Base-by-base conservation (phyloP, 345 rosid species). In the Aquilaria malaccensis region DNA sequence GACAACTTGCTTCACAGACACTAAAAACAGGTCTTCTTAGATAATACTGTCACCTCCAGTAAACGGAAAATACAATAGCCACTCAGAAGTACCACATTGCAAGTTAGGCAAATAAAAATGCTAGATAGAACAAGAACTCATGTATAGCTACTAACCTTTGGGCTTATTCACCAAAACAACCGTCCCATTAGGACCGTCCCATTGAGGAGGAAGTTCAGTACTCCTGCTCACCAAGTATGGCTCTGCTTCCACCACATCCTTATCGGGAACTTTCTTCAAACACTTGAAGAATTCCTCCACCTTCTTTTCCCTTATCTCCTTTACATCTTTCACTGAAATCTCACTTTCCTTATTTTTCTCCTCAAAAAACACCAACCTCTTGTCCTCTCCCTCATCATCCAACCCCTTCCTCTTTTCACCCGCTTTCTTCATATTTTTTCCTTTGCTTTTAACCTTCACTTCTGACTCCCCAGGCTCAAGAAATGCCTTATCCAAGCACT, bases 141-240 rank as follows among this genome's bases (percentile, higher is more conserved):
- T 62, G 56, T 9, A 50, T 14, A 33, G 60, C 47, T 9, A 59
- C 79, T 77, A 60, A 82, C 96, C 99, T 88, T 86, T 90, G 37
- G 99, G 99, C 79, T 94, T 90, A 66, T 88, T 90, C 45, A 94
- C 81, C 84, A 90, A 85, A 65, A 88, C 78, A 53, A 93, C 85
- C 0, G 96, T 86, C 56, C 96, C 97, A 45, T 79, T 43, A 31
- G 91, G 95, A 65, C 80, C 89, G 72, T 90, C 95, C 99, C 99
- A 94, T 41, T 67, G 72, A 7, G 96, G 79, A 62, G 99, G 99
- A 67, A 94, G 93, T 66, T 80, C 91, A 30, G 83, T 79, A 15
- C 74, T 86, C 59, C 96, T 82, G 13, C 84, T 77, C 67, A 81
- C 83, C 64, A 90, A 69, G 58, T 81, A 88, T 41, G 97, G 99